Evolutionary conservation across 1,284 basidiomycete genomes (phyloP).

Genomic region (Schizophyllum amplum): DNA sequence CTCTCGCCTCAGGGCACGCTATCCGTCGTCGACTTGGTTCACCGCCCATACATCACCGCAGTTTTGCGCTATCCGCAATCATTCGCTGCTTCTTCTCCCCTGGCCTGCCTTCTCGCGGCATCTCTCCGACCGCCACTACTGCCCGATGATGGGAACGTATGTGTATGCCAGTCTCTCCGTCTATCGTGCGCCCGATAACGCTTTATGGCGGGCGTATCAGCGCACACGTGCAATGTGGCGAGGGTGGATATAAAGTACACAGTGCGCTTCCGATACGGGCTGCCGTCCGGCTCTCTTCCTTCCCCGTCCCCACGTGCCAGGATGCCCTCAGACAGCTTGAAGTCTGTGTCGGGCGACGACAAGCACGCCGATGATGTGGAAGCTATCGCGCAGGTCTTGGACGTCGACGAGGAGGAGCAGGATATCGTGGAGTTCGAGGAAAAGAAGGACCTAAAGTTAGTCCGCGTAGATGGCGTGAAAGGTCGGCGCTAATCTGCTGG

Average conservation of each 20-base stretch:
- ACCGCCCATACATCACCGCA: no score
- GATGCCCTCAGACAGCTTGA: neutral
- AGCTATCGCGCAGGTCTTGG: neutral
- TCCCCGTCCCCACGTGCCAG: neutral
- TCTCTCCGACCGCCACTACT: neutral
- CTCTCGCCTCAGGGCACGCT: no score
- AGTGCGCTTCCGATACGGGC: neutral
- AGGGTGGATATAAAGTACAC: neutral
- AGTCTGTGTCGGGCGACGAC: neutral
- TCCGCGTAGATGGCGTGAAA: neutral
- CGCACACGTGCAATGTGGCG: neutral
- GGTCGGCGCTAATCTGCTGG: neutral
- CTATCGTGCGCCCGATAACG: neutral
- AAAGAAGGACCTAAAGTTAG: neutral
- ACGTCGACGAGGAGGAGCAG: neutral
- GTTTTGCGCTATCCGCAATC: no score
- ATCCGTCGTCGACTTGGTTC: no score
- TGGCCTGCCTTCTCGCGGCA: neutral
- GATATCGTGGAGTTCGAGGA: neutral
- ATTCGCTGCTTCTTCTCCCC: neutral
- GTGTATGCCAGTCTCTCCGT: neutral
- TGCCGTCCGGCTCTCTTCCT: neutral
- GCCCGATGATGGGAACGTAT: neutral
- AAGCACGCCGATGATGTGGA: neutral
- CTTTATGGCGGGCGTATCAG: neutral